Evolutionary conservation across 805 yeast species (phyloP), one percentile per base, ranked within the genome.

Genomic region (Hanseniaspora pseudoguilliermondii): DNA sequence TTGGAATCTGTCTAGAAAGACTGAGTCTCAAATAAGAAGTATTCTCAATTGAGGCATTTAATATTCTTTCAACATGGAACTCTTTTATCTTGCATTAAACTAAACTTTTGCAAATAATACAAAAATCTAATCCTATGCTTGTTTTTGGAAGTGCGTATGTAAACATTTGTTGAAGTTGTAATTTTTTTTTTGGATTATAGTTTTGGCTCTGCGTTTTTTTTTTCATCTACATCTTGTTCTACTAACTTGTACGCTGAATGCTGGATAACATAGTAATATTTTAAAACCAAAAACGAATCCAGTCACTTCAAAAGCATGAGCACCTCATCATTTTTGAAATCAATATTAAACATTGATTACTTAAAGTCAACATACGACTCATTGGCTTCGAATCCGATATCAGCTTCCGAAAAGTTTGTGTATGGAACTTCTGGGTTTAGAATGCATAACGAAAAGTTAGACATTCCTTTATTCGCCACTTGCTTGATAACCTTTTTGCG

Each of bases 371-470:
- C 50, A 27, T 53, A 23, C 20, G 36, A 53, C n/a, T 21, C n/a
- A 15, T 20, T 53, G 29, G 42, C 56, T 23, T 10, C 42, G 9
- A 18, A 46, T 11, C 35, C 35, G 1, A 16, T 43, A 0, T 65
- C 67, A n/a, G 67, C 62, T 25, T 60, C 69, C 38, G 55, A 59
- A 1, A 46, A 11, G 11, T 83, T 80, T 64, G 70, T 79, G 18
- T 93, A 93, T 64, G 98, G 98, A n/a, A 93, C 98, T 0, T 98
- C 98, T 1, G 98, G 98, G 9, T 93, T 93, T 71, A 79, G 98
- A 58, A 82, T 83, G 71, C 72, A 79, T 49, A 90, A 95, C 1
- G 65, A 70, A 21, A 69, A 75, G 18, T 71, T 91, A 60, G 95
- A 87, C 65, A 82, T 88, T 18, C 91, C 90, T 35, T 84, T 87